phyloP scores from a whole-genome alignment of 176 grass and related monocot genomes.

The Juncus effusus region DNA sequence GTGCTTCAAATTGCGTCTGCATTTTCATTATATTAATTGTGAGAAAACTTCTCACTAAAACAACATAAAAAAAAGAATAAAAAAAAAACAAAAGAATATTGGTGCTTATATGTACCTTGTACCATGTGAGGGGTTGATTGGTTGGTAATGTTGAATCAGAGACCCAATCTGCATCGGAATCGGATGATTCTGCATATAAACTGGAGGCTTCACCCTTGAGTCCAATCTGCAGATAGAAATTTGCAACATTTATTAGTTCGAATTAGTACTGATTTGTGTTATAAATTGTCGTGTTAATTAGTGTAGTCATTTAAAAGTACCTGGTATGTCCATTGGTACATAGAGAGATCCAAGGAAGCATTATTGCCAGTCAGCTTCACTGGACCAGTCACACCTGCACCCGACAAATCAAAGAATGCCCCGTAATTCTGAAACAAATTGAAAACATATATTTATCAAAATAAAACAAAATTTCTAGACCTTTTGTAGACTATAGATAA shows the following conservation, averaged over 20 bases:
- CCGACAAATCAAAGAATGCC: conserved; percentile 84
- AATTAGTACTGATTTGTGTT: too few species aligned
- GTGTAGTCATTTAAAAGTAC: conserved; percentile 25
- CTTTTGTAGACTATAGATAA: background rate
- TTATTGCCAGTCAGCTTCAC: conserved; percentile 69
- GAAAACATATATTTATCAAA: background rate
- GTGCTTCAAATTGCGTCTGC: conserved; percentile 64
- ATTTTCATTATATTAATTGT: background rate
- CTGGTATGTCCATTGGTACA: conserved; percentile 83
- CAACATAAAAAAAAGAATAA: background rate
- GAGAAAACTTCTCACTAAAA: background rate
- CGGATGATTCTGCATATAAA: conserved; percentile 47
- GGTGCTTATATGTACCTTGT: conserved; percentile 60
- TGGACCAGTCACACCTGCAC: conserved; percentile 88
- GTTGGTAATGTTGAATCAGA: conserved; percentile 59
- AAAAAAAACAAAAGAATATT: background rate
- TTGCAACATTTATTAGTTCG: background rate
- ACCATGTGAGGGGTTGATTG: conserved; percentile 82
- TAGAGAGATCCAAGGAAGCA: conserved; percentile 56
- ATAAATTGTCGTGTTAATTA: background rate
- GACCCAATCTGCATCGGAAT: conserved; percentile 56
- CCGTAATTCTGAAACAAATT: conserved; percentile 73
- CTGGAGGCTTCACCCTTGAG: conserved; percentile 66
- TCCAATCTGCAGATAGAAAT: conserved; percentile 49
- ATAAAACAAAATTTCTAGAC: background rate